Percentiles rank a stretch among this genome's conserved stretches.
Evolutionary conservation across 371 early-diverging fungal genomes (phyloP).

Genomic region (Syncephalastrum monosporum): DNA sequence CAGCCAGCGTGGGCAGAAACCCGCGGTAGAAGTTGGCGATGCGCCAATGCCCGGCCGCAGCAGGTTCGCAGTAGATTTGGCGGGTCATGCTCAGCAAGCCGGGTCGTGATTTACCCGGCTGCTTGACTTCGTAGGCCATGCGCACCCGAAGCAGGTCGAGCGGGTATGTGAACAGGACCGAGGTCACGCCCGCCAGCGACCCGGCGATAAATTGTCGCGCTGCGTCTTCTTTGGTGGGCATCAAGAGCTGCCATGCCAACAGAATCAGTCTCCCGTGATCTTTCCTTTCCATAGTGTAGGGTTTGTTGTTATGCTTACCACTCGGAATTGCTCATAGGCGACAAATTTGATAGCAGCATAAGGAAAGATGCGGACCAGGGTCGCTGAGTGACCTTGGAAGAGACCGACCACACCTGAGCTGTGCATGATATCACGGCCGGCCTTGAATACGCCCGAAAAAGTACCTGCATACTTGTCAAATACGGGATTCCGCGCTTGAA

Average conservation of each 20-base stretch:
- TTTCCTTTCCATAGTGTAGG: background rate
- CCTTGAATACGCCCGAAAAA: constrained; percentile 84
- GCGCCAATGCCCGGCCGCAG: constrained; percentile 22
- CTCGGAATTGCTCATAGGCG: constrained; percentile 86
- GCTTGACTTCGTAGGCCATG: constrained; percentile 81
- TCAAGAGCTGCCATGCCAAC: constrained; percentile 46
- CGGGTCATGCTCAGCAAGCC: constrained; percentile 33
- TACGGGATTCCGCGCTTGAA: constrained; percentile 89
- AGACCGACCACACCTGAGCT: constrained; percentile 77
- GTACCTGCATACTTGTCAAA: constrained; percentile 85
- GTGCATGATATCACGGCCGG: constrained; percentile 71
- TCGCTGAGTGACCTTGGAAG: constrained; percentile 95
- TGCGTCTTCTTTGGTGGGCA: constrained; percentile 71
- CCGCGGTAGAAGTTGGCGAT: constrained; percentile 90
- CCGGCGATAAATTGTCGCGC: constrained; percentile 71
- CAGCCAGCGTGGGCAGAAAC: constrained; percentile 84
- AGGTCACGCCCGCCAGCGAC: constrained; percentile 87
- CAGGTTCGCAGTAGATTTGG: constrained; percentile 60
- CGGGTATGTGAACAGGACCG: constrained; percentile 91
- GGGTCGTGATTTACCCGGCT: constrained; percentile 29
- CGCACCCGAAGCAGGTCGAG: constrained; percentile 92
- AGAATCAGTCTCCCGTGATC: background rate
- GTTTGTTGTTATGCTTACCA: constrained; percentile 37
- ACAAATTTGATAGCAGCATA: constrained; percentile 97
- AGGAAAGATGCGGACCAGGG: constrained; percentile 91